Conservation (phyloP, 768 basidiomycete genomes). For the Chalciporus pseudorubinellus region DNA sequence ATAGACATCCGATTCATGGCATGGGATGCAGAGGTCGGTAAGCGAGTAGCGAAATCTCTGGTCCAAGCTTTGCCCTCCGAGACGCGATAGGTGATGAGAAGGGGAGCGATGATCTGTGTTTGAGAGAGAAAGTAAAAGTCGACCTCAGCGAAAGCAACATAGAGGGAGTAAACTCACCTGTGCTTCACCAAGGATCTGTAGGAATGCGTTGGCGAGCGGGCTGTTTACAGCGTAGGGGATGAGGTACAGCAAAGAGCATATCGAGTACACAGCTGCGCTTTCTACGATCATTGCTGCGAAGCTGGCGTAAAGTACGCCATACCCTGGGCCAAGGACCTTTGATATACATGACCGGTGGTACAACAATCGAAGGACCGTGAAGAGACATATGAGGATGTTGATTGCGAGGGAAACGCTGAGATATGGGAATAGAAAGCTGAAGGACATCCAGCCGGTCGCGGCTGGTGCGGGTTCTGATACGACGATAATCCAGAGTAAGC, state of each 20-base stretch:
- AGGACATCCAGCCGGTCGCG: conserved; percentile 28
- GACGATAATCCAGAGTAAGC: conserved; percentile 29
- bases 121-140: neutral
- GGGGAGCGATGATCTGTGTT: conserved; percentile 44
- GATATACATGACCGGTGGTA: conserved; percentile 27
- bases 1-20: conserved; percentile 13
- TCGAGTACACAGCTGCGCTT: conserved; percentile 34
- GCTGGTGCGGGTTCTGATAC: conserved; percentile 24
- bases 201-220: conserved; percentile 26
- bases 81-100: conserved; percentile 48
- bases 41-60: conserved; percentile 15
- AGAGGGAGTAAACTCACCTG: conserved; percentile 17
- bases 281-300: conserved; percentile 36
- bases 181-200: conserved; percentile 31
- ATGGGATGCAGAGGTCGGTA: conserved; percentile 1
- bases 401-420: conserved; percentile 32
- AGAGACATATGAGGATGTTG: conserved; percentile 31
- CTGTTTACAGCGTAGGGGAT: conserved; percentile 25
- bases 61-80: conserved; percentile 46
- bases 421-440: conserved; percentile 32
- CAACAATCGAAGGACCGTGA: conserved; percentile 33
- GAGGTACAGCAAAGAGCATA: conserved; percentile 33
- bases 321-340: conserved; percentile 25
- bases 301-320: conserved; percentile 29
- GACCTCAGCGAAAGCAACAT: neutral